phyloP scores from a whole-genome alignment of 352 stramenopile genomes.

The Phytophthora kernoviae region DNA sequence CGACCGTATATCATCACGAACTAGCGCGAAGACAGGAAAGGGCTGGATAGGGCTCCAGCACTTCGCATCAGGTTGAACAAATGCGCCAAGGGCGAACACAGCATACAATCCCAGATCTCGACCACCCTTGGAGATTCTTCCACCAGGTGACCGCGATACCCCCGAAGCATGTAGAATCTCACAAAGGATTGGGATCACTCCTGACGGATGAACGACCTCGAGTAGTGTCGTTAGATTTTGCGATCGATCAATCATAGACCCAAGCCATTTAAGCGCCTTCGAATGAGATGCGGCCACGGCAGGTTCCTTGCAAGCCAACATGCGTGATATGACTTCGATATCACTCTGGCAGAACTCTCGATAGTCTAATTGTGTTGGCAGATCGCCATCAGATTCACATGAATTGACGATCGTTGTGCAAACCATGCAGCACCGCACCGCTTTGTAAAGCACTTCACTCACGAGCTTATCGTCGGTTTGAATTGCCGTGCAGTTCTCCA shows the following conservation, averaged over 20 bases:
- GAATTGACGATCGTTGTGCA: slow-evolving; percentile 63
- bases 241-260: slow-evolving; percentile 72
- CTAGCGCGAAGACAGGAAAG: slow-evolving; percentile 64
- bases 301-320: slow-evolving; percentile 44
- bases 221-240: slow-evolving; percentile 56
- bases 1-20: slow-evolving; percentile 15
- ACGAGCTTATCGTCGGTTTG: slow-evolving; percentile 18
- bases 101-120: slow-evolving; percentile 58
- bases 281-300: slow-evolving; percentile 41
- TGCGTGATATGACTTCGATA: slow-evolving; percentile 41
- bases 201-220: slow-evolving; percentile 60
- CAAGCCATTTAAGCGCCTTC: slow-evolving; percentile 80
- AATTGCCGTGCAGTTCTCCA: slow-evolving; percentile 14
- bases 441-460: slow-evolving; percentile 56
- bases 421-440: slow-evolving; percentile 66
- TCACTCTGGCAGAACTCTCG: slow-evolving; percentile 52
- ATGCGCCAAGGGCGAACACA: slow-evolving; percentile 68
- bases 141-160: slow-evolving; percentile 51
- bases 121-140: slow-evolving; percentile 46
- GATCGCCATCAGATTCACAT: slow-evolving; percentile 13
- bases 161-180: slow-evolving; percentile 55
- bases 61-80: slow-evolving; percentile 72
- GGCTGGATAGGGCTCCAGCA: slow-evolving; percentile 53
- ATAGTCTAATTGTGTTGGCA: slow-evolving; percentile 35
- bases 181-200: slow-evolving; percentile 68